A percentile compares a stretch with the other conserved stretches of the same genome.
Conservation (phyloP, 2,329 filamentous ascomycete genomes). For the Claviceps maximensis region DNA sequence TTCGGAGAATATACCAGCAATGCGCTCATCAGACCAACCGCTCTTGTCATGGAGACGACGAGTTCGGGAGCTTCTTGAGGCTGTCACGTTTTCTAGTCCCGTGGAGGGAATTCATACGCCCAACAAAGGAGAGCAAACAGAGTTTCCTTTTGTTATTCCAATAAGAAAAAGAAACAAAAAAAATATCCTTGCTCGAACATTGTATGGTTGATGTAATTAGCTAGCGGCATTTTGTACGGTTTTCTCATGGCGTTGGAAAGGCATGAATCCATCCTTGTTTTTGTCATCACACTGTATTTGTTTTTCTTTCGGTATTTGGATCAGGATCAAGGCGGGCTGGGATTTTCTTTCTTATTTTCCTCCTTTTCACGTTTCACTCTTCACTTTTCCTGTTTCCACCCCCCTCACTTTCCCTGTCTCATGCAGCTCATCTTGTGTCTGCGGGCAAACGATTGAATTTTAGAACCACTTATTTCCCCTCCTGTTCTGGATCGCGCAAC, state of each 20-base stretch:
- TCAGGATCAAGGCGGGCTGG: background rate
- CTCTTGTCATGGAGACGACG: background rate
- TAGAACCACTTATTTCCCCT: too few species aligned
- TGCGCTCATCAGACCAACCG: background rate
- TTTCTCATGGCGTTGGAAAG: background rate
- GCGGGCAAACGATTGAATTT: too few species aligned
- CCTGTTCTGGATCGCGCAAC: too few species aligned
- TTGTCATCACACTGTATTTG: background rate
- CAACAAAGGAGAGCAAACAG: background rate
- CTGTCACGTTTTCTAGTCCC: background rate
- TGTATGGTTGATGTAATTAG: background rate
- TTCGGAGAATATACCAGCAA: slow-evolving; percentile 10
- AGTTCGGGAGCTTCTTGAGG: background rate
- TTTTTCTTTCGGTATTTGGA: background rate
- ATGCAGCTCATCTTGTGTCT: too few species aligned
- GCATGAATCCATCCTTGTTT: background rate
- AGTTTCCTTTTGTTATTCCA: background rate
- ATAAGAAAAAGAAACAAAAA: background rate
- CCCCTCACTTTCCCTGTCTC: too few species aligned
- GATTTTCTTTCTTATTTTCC: background rate
- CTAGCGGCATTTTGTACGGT: background rate
- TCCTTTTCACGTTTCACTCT: background rate
- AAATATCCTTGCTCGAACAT: background rate
- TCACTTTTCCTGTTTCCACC: background rate
- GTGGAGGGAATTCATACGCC: background rate